These are phyloP conservation scores for Phytophthora cryptogea DNA, from an alignment of 352 stramenopile genomes.

Conservation along the genomic window DNA sequence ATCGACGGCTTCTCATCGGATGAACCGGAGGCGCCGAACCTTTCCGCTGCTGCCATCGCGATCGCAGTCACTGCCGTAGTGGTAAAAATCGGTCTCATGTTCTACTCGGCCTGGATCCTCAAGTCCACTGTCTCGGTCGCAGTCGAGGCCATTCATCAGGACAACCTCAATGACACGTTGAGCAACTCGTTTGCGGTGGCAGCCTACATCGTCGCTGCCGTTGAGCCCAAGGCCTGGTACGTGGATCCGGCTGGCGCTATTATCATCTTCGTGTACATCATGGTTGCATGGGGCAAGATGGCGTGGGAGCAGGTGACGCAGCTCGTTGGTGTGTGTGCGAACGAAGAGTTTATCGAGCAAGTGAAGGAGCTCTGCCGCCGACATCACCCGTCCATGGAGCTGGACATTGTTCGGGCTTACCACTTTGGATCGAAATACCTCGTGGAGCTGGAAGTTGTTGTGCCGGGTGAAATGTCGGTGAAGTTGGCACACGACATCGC, in stretches of 20 bases:
- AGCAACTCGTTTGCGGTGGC: constrained; percentile 91
- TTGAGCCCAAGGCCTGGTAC: constrained; percentile 75
- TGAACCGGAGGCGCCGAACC: constrained; percentile 79
- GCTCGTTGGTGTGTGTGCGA: constrained; percentile 70
- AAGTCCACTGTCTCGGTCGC: constrained; percentile 52
- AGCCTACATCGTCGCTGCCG: constrained; percentile 61
- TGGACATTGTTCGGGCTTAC: constrained; percentile 92
- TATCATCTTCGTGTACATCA: constrained; percentile 94
- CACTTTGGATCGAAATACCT: constrained; percentile 95
- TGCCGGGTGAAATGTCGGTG: constrained; percentile 89
- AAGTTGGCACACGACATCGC: constrained; percentile 94
- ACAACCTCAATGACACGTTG: constrained; percentile 95
- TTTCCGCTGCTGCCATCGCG: constrained; percentile 86
- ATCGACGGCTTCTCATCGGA: constrained; percentile 49
- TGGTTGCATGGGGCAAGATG: constrained; percentile 90
- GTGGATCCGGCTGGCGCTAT: constrained; percentile 93
- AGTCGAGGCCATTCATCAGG: constrained; percentile 76
- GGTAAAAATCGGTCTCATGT: constrained; percentile 72
- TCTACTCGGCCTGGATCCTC: constrained; percentile 67
- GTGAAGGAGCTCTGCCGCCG: constrained; percentile 78
- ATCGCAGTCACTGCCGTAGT: constrained; percentile 68
- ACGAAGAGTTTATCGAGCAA: constrained; percentile 90
- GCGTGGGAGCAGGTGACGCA: constrained; percentile 92
- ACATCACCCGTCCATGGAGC: constrained; percentile 73
- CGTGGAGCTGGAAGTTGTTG: constrained; percentile 94